Base-by-base conservation (phyloP, 495 filamentous ascomycete species). In the Neurospora discreta region DNA sequence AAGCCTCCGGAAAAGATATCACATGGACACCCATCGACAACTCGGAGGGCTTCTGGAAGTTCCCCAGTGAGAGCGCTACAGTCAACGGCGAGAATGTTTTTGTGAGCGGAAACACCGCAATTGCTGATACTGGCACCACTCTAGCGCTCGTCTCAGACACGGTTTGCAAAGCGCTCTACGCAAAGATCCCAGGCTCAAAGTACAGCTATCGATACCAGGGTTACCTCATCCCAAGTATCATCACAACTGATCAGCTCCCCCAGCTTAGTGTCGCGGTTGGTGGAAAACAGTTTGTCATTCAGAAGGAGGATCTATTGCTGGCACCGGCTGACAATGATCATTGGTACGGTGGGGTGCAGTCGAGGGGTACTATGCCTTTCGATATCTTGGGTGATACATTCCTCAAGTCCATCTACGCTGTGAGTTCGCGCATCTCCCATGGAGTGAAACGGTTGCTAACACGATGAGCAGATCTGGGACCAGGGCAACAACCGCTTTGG, bases 81-180 rank as follows among this genome's bases (percentile, higher is more conserved):
- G 82, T 94, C 68, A 88, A 89, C 74, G 89, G 89, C 74, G 84
- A 89, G 74, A 82, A 82, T 8, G 79, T 92, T 68, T 26, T 78
- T 5, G 84, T 86, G 11, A 77, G 83, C n/a, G 85, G 85, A 36
- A 94, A 93, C 81, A 91, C 82, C n/a, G 90, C 92, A 70, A 93
- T 94, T 71, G 90, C 89, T 67, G 92, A 94, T 79, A 94, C 92
- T 4, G 92, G 91, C 71, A 93, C 91, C 42, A 91, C 90, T 2
- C 85, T 94, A 68, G 88, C 88, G 3, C 86, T 94, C 65, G 82
- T 94, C 39, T 85, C 89, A 68, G 92, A 94, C 78, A 77, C 76
- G 4, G 85, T 87, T 20, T 90, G 88, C 79, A 80, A 90, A 74
- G 88, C 86, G 13, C 85, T 95, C 75, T 95, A 95, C 78, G 81